Conservation (phyloP, 257 asterid species). For the Linaria vulgaris region DNA sequence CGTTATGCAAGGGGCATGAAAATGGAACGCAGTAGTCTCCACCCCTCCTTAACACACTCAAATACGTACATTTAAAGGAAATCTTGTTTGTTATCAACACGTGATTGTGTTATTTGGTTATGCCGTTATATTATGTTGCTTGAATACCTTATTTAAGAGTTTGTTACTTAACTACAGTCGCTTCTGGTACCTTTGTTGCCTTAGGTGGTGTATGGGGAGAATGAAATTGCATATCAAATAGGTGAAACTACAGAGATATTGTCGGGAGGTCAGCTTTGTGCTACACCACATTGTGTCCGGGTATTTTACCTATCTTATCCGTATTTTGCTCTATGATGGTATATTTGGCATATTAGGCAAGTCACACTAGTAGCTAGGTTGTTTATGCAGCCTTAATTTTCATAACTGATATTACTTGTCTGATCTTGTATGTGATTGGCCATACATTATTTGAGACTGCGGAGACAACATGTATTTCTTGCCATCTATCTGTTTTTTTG, state of each 20-base stretch:
- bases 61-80: too few relatives aligned
- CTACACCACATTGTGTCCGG: constrained; percentile 94
- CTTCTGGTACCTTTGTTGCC: too few relatives aligned
- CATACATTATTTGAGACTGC: neutral
- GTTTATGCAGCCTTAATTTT: neutral
- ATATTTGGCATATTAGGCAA: neutral
- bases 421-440: constrained; percentile 2
- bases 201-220: constrained; percentile 84
- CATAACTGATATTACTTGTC: neutral
- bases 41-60: too few relatives aligned
- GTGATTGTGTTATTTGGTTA: neutral
- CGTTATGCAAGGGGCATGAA: constrained; percentile 16
- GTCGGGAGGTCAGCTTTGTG: constrained; percentile 85
- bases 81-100: too few relatives aligned
- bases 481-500: neutral
- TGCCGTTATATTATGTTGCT: neutral
- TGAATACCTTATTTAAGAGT: neutral
- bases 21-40: neutral
- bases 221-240: constrained; percentile 86
- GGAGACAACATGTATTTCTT: constrained; percentile 1
- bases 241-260: constrained; percentile 93
- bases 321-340: neutral
- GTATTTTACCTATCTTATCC: constrained; percentile 37
- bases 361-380: constrained; percentile 14
- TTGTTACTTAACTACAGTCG: neutral